A percentile compares a stretch with the other conserved stretches of the same genome.
These are phyloP conservation scores for Phytopythium sindhum DNA, from an alignment of 352 stramenopile species.

Conservation along the genomic window DNA sequence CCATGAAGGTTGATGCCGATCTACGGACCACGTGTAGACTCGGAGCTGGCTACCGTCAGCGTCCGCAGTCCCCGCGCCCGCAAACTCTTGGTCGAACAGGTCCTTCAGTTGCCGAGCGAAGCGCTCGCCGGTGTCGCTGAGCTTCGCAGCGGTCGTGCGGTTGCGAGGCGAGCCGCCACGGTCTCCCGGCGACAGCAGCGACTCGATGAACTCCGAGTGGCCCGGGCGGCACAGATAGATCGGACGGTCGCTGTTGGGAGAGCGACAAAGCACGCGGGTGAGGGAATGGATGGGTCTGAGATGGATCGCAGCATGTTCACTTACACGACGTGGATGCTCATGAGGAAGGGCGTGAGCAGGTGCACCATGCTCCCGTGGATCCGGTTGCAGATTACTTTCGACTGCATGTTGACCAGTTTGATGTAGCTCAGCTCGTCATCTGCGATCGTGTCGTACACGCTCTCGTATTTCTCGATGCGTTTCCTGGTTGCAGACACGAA, in stretches of 20 bases:
- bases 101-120: slow-evolving; percentile 28
- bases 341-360: slow-evolving; percentile 44
- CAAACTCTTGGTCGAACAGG: slow-evolving; percentile 18
- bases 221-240: slow-evolving; percentile 42
- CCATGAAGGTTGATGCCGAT: neutral
- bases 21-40: slow-evolving; percentile 33
- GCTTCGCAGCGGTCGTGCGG: slow-evolving; percentile 7
- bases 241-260: slow-evolving; percentile 8
- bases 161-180: slow-evolving; percentile 7
- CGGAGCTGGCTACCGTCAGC: slow-evolving; percentile 11
- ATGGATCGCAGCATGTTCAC: neutral
- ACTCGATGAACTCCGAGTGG: slow-evolving; percentile 26
- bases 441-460: slow-evolving; percentile 60
- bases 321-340: slow-evolving; percentile 48
- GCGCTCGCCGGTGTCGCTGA: slow-evolving; percentile 14
- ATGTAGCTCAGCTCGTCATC: slow-evolving; percentile 69
- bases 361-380: slow-evolving; percentile 51
- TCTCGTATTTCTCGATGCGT: slow-evolving; percentile 70
- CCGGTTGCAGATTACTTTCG: slow-evolving; percentile 50
- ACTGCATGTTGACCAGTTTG: slow-evolving; percentile 70
- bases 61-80: neutral
- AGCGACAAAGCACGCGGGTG: neutral
- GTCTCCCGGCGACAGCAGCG: slow-evolving; percentile 18
- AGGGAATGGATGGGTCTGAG: too few species aligned
- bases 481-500: slow-evolving; percentile 9